These are phyloP conservation scores for Phyllosticta paracitricarpa DNA, from an alignment of 2,329 filamentous ascomycete species.

Conservation along the genomic window DNA sequence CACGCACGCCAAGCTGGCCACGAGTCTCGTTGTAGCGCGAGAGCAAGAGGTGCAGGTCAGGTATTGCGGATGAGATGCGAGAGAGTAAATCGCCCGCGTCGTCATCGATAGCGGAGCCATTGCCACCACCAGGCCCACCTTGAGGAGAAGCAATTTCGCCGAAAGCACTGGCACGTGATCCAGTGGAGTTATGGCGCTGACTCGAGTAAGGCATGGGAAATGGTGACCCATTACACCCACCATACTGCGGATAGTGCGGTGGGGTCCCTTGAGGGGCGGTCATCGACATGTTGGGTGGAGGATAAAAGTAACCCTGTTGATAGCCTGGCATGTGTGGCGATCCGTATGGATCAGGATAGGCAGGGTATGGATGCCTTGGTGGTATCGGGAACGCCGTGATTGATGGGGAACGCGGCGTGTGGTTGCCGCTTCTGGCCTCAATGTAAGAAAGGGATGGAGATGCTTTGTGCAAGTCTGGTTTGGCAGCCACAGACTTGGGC, in stretches of 20 bases:
- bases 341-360: conserved; percentile 21
- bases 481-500: background rate
- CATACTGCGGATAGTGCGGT: conserved; percentile 27
- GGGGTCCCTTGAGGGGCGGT: conserved; percentile 26
- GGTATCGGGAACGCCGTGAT: conserved; percentile 1
- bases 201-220: conserved; percentile 23
- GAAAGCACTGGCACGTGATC: conserved; percentile 17
- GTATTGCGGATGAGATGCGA: conserved; percentile 28
- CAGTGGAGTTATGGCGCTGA: conserved; percentile 28
- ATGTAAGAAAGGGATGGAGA: conserved; percentile 8
- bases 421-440: conserved; percentile 1
- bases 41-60: conserved; percentile 28
- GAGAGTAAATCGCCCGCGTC: conserved; percentile 28
- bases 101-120: conserved; percentile 21
- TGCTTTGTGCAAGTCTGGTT: background rate
- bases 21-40: conserved; percentile 42
- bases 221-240: conserved; percentile 22
- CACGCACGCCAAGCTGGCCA: conserved; percentile 38
- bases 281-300: conserved; percentile 18
- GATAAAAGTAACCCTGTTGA: conserved; percentile 25
- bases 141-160: background rate
- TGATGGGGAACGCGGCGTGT: background rate
- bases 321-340: conserved; percentile 56
- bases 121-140: background rate
- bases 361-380: conserved; percentile 20